These are phyloP conservation scores for Kockovaella imperatae DNA, from an alignment of 768 basidiomycete species.

Conservation along the genomic window DNA sequence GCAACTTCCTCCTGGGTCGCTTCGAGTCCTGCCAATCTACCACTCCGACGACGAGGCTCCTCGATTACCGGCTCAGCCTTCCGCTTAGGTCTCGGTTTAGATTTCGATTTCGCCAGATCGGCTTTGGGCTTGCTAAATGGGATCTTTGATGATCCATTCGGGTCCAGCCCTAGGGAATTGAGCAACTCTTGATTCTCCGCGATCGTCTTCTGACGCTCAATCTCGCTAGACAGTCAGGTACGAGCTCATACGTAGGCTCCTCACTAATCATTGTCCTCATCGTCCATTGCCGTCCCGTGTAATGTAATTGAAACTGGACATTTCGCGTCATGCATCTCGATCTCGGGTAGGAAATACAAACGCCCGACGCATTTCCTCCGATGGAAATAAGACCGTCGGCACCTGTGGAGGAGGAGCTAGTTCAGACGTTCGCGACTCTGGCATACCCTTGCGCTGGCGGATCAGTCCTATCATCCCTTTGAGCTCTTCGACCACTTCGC, in stretches of 20 bases:
- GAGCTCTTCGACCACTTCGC: slow-evolving; percentile 28
- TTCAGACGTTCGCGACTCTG: too few species aligned
- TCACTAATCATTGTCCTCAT: slow-evolving; percentile 41
- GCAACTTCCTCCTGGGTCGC: slow-evolving; percentile 28
- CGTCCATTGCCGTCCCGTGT: too few species aligned
- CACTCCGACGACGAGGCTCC: slow-evolving; percentile 25
- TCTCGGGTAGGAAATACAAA: too few species aligned
- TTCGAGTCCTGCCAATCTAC: slow-evolving; percentile 33
- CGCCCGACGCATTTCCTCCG: too few species aligned
- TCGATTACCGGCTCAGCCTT: slow-evolving; percentile 5
- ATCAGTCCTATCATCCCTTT: slow-evolving; percentile 30
- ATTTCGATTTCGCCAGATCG: slow-evolving; percentile 7
- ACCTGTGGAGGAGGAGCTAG: too few species aligned
- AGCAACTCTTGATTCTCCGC: slow-evolving; percentile 38
- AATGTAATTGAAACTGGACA: too few species aligned
- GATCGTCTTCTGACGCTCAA: slow-evolving; percentile 41
- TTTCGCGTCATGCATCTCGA: too few species aligned
- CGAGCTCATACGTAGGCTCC: background rate
- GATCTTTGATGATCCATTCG: slow-evolving; percentile 19
- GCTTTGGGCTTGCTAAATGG: slow-evolving; percentile 4
- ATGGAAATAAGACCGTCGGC: too few species aligned
- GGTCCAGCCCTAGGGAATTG: slow-evolving; percentile 38
- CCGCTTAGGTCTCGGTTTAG: slow-evolving; percentile 23
- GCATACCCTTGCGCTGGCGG: slow-evolving; percentile 14
- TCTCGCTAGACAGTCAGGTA: slow-evolving; percentile 22